These are phyloP conservation scores for Botrytis porri DNA, from an alignment of 2,329 filamentous ascomycete species.

Conservation along the genomic window DNA sequence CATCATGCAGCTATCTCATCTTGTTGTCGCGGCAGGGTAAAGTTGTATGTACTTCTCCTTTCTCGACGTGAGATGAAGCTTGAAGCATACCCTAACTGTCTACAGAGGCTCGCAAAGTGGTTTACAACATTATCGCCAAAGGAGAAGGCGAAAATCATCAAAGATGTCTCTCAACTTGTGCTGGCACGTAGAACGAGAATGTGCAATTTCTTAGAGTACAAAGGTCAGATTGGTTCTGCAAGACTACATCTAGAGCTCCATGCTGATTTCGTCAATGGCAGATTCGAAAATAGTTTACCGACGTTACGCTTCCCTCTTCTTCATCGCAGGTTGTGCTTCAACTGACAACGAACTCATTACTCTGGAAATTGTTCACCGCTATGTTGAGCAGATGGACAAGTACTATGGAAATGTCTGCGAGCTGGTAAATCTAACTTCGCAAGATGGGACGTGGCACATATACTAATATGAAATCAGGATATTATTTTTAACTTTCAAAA, in stretches of 20 bases:
- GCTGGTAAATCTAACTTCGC: slow-evolving; percentile 45
- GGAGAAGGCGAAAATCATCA: slow-evolving; percentile 99
- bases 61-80: slow-evolving; percentile 20
- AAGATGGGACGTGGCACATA: neutral
- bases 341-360: slow-evolving; percentile 98
- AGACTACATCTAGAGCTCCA: neutral
- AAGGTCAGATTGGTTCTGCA: slow-evolving; percentile 58
- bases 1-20: slow-evolving; percentile 77
- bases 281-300: slow-evolving; percentile 99
- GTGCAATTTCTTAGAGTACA: slow-evolving; percentile 99
- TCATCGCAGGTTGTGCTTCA: slow-evolving; percentile 96
- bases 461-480: slow-evolving; percentile 5
- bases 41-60: slow-evolving; percentile 67
- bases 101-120: slow-evolving; percentile 96
- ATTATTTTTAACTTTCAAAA: slow-evolving; percentile 98
- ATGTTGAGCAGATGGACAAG: slow-evolving; percentile 99
- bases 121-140: slow-evolving; percentile 96
- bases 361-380: slow-evolving; percentile 97
- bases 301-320: slow-evolving; percentile 97
- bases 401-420: slow-evolving; percentile 99
- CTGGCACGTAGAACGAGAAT: slow-evolving; percentile 94
- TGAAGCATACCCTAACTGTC: slow-evolving; percentile 29
- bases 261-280: slow-evolving; percentile 42
- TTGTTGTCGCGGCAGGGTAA: slow-evolving; percentile 97
- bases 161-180: slow-evolving; percentile 97